Base-by-base conservation (phyloP, 306 rosid genomes). In the Dalbergia cultrata region DNA sequence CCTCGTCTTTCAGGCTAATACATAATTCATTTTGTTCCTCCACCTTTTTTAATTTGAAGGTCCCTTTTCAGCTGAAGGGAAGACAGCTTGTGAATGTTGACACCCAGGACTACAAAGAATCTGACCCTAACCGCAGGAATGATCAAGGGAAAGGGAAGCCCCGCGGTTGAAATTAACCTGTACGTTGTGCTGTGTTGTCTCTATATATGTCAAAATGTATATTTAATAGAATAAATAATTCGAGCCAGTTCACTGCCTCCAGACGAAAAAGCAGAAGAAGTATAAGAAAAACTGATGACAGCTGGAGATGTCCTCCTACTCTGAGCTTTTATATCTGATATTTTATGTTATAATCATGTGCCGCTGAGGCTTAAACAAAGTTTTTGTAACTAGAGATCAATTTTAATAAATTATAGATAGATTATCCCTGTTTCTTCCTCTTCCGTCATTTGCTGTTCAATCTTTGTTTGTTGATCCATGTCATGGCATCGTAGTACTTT, bases 121-220 rank as follows among this genome's bases (percentile, higher is more conserved):
- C 18, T 39, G 72, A 67, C 64, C 67, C 92, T 14, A 92, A 94
- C 82, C 89, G 86, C 9, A 86, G 8, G 67, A 72, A 83, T 72
- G 86, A 83, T 83, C 83, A 83, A 73, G 86, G 86, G 9, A 83
- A 83, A 83, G 78, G 80, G 53, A 83, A 78, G 53, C 44, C 86
- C 7, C 86, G 73, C 34, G 76, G 67, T 57, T 50, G 79, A 83
- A 78, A 35, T 63, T 53, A 83, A 58, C 8, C 14, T 45, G 4
- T 17, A 26, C 31, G 31, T 1, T 7, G 2, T 22, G 67, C 59
- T 80, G 13, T 9, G 22, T 44, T 41, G 9, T 33, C 53, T 43
- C 12, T 26, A 3, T 26, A 61, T 26, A 39, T 73, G 6, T 2
- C 9, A 54, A 4, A 50, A 13, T 56, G 57, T 54, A 57, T 74